Evolutionary conservation across 2,329 filamentous ascomycete species (phyloP), one percentile per base, ranked within the genome.

Genomic region (Colletotrichum spinosum): DNA sequence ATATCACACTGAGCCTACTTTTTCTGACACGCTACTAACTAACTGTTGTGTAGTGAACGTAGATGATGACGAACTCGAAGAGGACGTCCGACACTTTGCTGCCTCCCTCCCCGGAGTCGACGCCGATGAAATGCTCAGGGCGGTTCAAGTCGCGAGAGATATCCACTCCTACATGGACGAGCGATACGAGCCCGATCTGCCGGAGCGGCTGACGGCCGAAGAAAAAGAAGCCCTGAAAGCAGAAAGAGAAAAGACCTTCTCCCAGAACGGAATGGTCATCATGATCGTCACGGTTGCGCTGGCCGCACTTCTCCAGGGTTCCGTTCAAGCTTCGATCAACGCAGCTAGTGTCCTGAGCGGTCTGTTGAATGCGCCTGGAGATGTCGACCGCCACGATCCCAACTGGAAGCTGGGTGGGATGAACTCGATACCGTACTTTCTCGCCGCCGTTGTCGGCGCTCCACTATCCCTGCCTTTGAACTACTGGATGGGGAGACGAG

Each of bases 401-500:
- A 8, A 9, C 4, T 52, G 35, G 50, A 38, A 39, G 37, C 34
- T 52, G 25, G 50, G 50, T 10, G 50, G 34, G 3, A 52, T 52
- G 50, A 52, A 52, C 35, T 34, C 50, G 13, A 37, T 37, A n/a
- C 50, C 35, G 13, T 52, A 38, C 13, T 15, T 52, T 33, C 34
- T 37, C 17, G 50, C 35, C 35, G 50, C 50, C 9, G n/a, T 38
- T 8, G 3, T 52, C 6, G 50, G 50, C 35, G 50, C 50, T 39
- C 50, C 50, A 6, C 35, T 52, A 8, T 52, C 50, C 15, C 2
- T 52, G 2, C 50, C 50, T 1, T 39, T 52, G 50, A 52, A 52
- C 35, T 52, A 52, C 37, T 52, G 50, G 50, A 52, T 52, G 50
- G 50, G 50, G 17, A 52, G 50, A n/a, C 34, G 50, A 2, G 50